Evolutionary conservation across 768 basidiomycete species (phyloP), one percentile per base, ranked within the genome.

Genomic region (Tricholoma hemisulphureum): DNA sequence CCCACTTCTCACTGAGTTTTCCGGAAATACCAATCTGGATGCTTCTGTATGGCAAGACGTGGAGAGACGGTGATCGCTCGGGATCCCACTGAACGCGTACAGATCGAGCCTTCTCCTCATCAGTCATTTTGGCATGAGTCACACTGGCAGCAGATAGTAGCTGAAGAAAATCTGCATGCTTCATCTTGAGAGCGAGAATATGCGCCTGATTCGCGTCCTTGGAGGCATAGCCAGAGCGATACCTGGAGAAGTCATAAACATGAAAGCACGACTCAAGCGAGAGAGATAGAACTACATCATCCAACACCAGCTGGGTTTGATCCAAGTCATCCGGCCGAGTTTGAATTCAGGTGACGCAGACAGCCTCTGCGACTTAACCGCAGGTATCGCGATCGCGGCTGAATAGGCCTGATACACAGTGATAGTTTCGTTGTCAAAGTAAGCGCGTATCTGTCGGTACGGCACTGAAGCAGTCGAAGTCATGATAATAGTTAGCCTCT

Each of bases 221-320:
- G 55, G 29, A 57, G 4, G 57, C 56, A 39, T 62, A 61, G 20
- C 53, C 61, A 10, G 55, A 58, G 13, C 58, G 59, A 50, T 63
- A 61, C 59, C 62, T 63, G 35, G 11, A 32, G 20, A n/a, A 6
- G 16, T 21, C n/a, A 46, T 51, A 10, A 46, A 41, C 18, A 9
- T 16, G 6, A 34, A 21, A n/a, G 14, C 9, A 34, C 23, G 18
- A 20, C 14, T 14, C 13, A 34, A 48, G 13, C 6, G 24, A 45
- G 24, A 24, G 4, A 6, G 7, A 39, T 18, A 13, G 2, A 10
- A 43, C 16, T 55, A 62, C 61, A 64, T 64, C 61, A 62, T 64
- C 60, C 63, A 64, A 43, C 58, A 64, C 62, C 59, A 63, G 24
- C 59, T 61, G 14, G 63, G 63, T 37, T 63, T 61, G 41, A 63